Conservation (phyloP, 345 rosid genomes). For the Reutealis trisperma region DNA sequence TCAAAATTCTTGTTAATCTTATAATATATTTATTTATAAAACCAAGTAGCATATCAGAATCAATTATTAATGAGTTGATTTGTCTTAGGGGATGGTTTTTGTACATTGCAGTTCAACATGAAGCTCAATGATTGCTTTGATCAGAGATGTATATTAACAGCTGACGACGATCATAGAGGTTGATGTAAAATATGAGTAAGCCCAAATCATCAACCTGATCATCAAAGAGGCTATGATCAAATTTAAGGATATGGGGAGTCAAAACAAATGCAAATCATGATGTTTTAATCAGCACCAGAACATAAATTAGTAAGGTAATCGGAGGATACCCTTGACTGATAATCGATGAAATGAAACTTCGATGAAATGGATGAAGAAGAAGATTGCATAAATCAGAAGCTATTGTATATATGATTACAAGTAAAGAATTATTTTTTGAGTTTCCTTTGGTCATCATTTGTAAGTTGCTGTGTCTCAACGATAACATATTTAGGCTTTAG, state of each 20-base stretch:
- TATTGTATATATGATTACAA: background rate
- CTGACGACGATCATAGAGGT: constrained; percentile 19
- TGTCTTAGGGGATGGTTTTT: constrained; percentile 6
- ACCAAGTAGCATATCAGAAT: no score
- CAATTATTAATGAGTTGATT: background rate
- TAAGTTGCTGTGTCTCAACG: background rate
- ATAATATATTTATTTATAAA: no score
- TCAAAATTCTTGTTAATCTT: no score
- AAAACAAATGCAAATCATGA: background rate
- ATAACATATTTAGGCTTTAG: background rate
- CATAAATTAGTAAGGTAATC: background rate
- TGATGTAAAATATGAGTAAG: constrained; percentile 13
- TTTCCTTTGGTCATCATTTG: background rate
- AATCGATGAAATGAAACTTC: background rate
- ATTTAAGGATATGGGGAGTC: constrained; percentile 1
- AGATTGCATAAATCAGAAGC: background rate
- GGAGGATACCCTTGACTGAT: background rate
- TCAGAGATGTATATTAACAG: constrained; percentile 6
- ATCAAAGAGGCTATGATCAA: constrained; percentile 16
- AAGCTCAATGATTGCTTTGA: constrained; percentile 22
- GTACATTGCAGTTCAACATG: constrained; percentile 7
- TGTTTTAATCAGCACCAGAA: background rate
- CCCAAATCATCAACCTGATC: constrained; percentile 1
- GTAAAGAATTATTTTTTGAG: no score
- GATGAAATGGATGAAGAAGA: constrained; percentile 1